phyloP scores from a whole-genome alignment of 768 basidiomycete species.

The Trametes sanguinea region DNA sequence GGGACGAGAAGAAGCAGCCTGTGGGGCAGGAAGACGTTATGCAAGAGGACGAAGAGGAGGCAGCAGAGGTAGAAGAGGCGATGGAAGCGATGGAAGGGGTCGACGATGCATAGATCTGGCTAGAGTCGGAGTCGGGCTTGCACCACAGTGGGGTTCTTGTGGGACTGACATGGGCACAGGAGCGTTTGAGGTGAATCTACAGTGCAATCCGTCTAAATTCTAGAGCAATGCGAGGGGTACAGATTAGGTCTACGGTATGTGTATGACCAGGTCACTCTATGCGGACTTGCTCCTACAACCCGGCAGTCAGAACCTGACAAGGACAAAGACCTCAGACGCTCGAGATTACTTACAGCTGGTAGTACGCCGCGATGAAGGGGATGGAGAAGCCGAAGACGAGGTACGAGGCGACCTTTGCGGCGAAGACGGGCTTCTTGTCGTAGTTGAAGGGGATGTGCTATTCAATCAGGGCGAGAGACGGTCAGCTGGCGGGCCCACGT shows the following conservation, averaged over 20 bases:
- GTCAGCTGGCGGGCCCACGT: conserved; percentile 12
- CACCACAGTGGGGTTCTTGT: too few species aligned
- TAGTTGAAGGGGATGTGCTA: conserved; percentile 40
- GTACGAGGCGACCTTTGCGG: conserved; percentile 47
- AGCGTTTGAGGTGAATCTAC: neutral
- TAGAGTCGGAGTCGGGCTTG: neutral
- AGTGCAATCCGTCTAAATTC: conserved; percentile 15
- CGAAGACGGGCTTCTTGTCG: conserved; percentile 36
- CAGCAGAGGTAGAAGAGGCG: conserved; percentile 12
- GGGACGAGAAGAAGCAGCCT: neutral
- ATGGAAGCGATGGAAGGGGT: conserved; percentile 9
- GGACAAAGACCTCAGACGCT: neutral
- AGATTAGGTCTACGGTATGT: conserved; percentile 19
- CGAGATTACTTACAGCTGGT: conserved; percentile 64
- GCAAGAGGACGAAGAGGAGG: conserved; percentile 42
- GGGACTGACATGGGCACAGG: too few species aligned
- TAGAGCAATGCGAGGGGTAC: conserved; percentile 15
- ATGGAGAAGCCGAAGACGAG: conserved; percentile 62
- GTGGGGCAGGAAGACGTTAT: conserved; percentile 33
- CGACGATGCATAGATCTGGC: neutral
- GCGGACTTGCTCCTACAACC: conserved; percentile 22
- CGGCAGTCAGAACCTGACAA: neutral
- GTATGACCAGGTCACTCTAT: conserved; percentile 11
- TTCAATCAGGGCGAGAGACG: neutral
- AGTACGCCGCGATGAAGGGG: conserved; percentile 62